Base-by-base conservation (phyloP, 2,329 filamentous ascomycete species). In the Lasiodiplodia hormozganensis region DNA sequence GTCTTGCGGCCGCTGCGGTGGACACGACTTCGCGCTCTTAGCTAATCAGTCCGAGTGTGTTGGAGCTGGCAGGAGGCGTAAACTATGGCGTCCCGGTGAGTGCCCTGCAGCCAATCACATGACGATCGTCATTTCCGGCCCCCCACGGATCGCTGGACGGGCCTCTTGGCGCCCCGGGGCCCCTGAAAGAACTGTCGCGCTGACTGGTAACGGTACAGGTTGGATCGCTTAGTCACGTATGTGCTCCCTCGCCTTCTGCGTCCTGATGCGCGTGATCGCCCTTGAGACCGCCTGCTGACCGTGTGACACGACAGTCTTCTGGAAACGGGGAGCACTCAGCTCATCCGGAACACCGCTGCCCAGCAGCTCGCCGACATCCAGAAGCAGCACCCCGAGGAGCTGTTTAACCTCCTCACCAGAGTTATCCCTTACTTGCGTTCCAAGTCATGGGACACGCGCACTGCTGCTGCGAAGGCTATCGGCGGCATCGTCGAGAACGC, bases 341-440 rank as follows among this genome's bases (percentile, higher is more conserved):
- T 99, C 73, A 98, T 99, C 78, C 91, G 96, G 73, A 97, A 97
- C 77, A 99, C 96, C 71, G 96, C 96, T 71, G 96, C 97, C 70
- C 94, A 96, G 77, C 96, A 99, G 82, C 87, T 99, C 71, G 96
- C 94, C 70, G 96, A 99, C 82, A 96, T 97, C 80, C 96, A 99
- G 82, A 98, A 97, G 79, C 92, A 96, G 79, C 96, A 98, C 75
- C 96, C 96, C 0, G 95, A 99, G 82, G 96, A 99, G 80, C 85
- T 99, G 1, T 98, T 98, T 82, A 97, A 98, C 77, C 87, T 99
- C 7, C 86, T 99, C 14, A 95, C 93, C 36, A 88, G 95, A 70
- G 94, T 99, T 38, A 90, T 99, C n/a, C 95, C 96, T 0, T 99
- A 97, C 80, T 86, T 99, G 36, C 89, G 93, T 69, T 95, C 96